Base-by-base conservation (phyloP, 75 land plant species). In the Cryptomeria japonica region DNA sequence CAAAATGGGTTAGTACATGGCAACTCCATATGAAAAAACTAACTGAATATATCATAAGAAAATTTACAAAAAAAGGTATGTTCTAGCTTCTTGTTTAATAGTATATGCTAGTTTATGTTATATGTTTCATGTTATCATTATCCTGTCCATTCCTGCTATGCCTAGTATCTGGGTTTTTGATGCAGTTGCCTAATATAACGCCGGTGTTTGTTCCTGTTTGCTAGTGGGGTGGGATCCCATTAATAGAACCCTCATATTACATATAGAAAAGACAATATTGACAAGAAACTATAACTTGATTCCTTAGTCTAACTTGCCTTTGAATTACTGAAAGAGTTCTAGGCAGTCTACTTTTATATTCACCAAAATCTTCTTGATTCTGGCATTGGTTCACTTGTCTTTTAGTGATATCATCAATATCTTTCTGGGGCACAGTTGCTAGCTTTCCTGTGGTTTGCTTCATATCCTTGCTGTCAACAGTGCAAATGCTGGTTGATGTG, bases 391-490 rank as follows among this genome's bases (percentile, higher is more conserved):
- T 82, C 84, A 82, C 22, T 42, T 82, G 32, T 11, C 84, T n/a
- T 82, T 82, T 28, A 82, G n/a, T 82, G 49, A 44, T 82, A 46
- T n/a, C 84, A 82, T n/a, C 13, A 32, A 42, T 44, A 82, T 82
- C 51, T 14, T 82, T 82, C 51, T 46, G 51, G 10, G 47, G 18
- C 84, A 82, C 31, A 46, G 49, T 82, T 28, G n/a, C 14, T 11
- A 82, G 13, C 13, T n/a, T 82, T 42, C 47, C 34, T 0, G 12
- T 44, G 32, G 51, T 44, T 80, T 41, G n/a, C 49, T 41, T 80
- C 83, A 19, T 80, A 80, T 25, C 47, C 8, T 47, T 80, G 3
- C 83, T 42, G 37, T 37, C 28, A 80, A 41, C 49, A 42, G 31
- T 18, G 42, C 83, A 41, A 28, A 41, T 80, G 83, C 31, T 78